These are phyloP conservation scores for Neopestalotiopsis rosae DNA, from an alignment of 2,329 filamentous ascomycete species.

Conservation along the genomic window DNA sequence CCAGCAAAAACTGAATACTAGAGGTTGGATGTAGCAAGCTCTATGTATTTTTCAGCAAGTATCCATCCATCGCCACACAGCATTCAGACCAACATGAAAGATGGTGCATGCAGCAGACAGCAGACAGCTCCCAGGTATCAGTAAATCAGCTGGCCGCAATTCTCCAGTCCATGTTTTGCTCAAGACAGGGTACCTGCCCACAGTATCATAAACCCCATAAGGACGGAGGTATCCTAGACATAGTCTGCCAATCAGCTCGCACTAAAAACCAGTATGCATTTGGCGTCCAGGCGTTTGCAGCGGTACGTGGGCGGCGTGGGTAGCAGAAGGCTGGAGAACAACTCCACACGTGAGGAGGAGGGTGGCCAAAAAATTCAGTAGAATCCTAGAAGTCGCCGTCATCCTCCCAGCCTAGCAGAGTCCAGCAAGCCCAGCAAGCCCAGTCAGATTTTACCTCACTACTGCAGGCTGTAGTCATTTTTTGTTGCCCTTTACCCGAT, in stretches of 20 bases:
- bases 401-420: neutral
- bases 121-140: too few species aligned
- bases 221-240: neutral
- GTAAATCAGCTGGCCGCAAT: too few species aligned
- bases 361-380: constrained; percentile 4
- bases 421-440: neutral
- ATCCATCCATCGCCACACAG: too few species aligned
- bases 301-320: neutral
- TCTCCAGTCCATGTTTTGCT: neutral
- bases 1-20: too few species aligned
- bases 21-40: too few species aligned
- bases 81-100: too few species aligned
- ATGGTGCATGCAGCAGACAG: too few species aligned
- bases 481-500: neutral
- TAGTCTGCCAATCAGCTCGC: neutral
- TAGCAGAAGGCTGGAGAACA: neutral
- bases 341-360: neutral
- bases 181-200: neutral
- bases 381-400: neutral
- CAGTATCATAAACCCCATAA: neutral
- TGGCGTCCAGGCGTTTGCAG: neutral
- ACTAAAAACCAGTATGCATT: neutral
- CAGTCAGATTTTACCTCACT: constrained; percentile 12
- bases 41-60: too few species aligned
- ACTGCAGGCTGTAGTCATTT: constrained; percentile 14